phyloP scores from a whole-genome alignment of 805 yeast genomes.

The Komagataella pastoris region DNA sequence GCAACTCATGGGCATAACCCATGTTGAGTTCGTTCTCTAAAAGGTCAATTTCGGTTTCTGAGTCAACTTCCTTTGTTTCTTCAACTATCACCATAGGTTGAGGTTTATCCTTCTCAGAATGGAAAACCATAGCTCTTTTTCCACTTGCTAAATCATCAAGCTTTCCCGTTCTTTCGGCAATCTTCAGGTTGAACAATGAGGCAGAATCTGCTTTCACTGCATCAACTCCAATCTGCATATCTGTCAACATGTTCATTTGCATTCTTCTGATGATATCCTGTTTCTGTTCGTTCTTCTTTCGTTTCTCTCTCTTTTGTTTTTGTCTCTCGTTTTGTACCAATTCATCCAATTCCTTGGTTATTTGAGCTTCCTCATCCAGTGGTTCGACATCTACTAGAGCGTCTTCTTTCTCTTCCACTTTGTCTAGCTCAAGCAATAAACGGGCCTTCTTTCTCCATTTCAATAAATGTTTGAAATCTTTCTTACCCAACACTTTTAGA shows the following conservation, averaged over 20 bases:
- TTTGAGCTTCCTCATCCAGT: slow-evolving; percentile 77
- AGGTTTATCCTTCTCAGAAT: slow-evolving; percentile 34
- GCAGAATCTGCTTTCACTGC: slow-evolving; percentile 74
- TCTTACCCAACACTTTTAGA: slow-evolving; percentile 85
- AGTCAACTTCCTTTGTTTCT: slow-evolving; percentile 28
- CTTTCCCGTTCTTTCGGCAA: slow-evolving; percentile 84
- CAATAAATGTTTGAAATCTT: slow-evolving; percentile 76
- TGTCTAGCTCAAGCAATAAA: slow-evolving; percentile 45
- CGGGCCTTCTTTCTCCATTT: slow-evolving; percentile 87
- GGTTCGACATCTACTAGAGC: slow-evolving; percentile 56
- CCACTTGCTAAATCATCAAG: slow-evolving; percentile 64
- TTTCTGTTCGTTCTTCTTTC: slow-evolving; percentile 68
- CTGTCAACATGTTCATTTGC: slow-evolving; percentile 95
- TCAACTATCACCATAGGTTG: slow-evolving; percentile 45
- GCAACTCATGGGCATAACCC: slow-evolving; percentile 67
- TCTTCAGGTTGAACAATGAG: slow-evolving; percentile 65
- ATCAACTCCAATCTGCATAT: slow-evolving; percentile 85
- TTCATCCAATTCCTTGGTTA: slow-evolving; percentile 73
- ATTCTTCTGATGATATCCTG: slow-evolving; percentile 81
- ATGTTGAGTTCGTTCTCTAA: slow-evolving; percentile 73
- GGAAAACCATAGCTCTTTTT: slow-evolving; percentile 49
- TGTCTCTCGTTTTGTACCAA: slow-evolving; percentile 59
- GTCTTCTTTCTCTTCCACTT: slow-evolving; percentile 33
- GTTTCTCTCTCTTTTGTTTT: slow-evolving; percentile 65
- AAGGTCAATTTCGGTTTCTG: slow-evolving; percentile 45